Percentiles rank a stretch among this genome's conserved stretches.
These are phyloP conservation scores for Helenozyma rhizophorensis DNA, from an alignment of 805 yeast species.

Conservation along the genomic window DNA sequence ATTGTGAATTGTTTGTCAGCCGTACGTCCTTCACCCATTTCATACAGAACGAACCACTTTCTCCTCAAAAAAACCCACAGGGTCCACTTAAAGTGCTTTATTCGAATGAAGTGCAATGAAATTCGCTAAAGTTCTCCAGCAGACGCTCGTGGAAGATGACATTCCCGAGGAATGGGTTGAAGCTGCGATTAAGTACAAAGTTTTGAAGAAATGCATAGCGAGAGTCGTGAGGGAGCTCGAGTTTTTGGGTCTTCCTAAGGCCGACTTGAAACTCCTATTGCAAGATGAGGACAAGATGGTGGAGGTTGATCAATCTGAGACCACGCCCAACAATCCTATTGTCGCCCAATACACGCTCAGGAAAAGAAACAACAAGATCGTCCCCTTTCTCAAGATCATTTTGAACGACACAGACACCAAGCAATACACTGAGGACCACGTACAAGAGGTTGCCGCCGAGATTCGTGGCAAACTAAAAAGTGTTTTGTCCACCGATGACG, in stretches of 20 bases:
- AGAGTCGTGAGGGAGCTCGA: conserved; percentile 61
- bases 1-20: neutral
- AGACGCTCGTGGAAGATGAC: conserved; percentile 53
- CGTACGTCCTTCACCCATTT: neutral
- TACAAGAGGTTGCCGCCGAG: conserved; percentile 25
- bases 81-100: neutral
- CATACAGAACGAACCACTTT: neutral
- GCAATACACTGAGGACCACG: conserved; percentile 29
- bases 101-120: conserved; percentile 54
- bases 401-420: conserved; percentile 26
- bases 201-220: conserved; percentile 62
- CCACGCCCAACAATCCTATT: conserved; percentile 34
- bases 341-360: conserved; percentile 40
- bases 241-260: conserved; percentile 51
- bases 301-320: conserved; percentile 30
- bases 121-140: conserved; percentile 69
- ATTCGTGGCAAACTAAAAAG: conserved; percentile 25
- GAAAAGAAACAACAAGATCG: conserved; percentile 24
- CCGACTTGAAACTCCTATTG: conserved; percentile 35
- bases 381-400: conserved; percentile 37
- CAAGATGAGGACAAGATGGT: conserved; percentile 25
- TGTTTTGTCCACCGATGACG: conserved; percentile 20
- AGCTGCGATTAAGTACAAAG: conserved; percentile 68
- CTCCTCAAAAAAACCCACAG: neutral
- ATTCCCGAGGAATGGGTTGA: conserved; percentile 66